Percentiles rank a stretch among this genome's conserved stretches.
phyloP scores from a whole-genome alignment of 139 green algal species.

The Chlorella vulgaris region DNA sequence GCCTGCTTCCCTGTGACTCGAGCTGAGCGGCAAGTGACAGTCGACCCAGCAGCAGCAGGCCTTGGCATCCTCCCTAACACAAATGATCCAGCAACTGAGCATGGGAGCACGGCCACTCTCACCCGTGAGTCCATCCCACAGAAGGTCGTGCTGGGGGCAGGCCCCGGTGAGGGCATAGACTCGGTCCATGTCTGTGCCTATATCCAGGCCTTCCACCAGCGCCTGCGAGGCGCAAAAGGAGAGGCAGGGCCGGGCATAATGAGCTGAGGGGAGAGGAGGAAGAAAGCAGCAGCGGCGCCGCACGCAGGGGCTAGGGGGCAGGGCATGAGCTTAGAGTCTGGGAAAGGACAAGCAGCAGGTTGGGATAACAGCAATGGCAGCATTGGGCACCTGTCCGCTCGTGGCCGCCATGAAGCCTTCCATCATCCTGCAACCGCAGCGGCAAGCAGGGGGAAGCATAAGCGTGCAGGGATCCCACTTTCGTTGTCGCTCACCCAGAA shows the following conservation, averaged over 20 bases:
- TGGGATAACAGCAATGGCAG: not conserved
- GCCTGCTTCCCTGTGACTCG: too few species aligned
- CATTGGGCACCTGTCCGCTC: constrained; percentile 38
- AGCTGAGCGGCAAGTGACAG: too few species aligned
- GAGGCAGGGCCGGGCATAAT: too few species aligned
- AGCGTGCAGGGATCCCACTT: too few species aligned
- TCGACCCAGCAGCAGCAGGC: too few species aligned
- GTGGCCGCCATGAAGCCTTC: constrained; percentile 71
- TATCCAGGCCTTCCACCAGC: constrained; percentile 62
- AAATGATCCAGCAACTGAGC: too few species aligned
- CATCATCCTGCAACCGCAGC: constrained; percentile 56
- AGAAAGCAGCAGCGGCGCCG: too few species aligned
- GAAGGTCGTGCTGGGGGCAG: constrained; percentile 63
- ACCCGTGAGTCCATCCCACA: constrained; percentile 58
- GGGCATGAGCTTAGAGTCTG: too few species aligned
- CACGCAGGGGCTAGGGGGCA: too few species aligned
- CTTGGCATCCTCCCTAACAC: too few species aligned
- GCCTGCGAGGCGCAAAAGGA: too few species aligned
- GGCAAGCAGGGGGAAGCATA: not conserved
- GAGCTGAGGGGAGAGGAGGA: too few species aligned
- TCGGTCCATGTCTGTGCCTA: constrained; percentile 62
- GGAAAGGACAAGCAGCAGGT: not conserved
- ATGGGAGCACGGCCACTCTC: not conserved
- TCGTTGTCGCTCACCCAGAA: not conserved
- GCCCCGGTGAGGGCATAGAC: constrained; percentile 52